Conservation (phyloP, 1,139 yeast species). For the Blastobotrys persicus region DNA sequence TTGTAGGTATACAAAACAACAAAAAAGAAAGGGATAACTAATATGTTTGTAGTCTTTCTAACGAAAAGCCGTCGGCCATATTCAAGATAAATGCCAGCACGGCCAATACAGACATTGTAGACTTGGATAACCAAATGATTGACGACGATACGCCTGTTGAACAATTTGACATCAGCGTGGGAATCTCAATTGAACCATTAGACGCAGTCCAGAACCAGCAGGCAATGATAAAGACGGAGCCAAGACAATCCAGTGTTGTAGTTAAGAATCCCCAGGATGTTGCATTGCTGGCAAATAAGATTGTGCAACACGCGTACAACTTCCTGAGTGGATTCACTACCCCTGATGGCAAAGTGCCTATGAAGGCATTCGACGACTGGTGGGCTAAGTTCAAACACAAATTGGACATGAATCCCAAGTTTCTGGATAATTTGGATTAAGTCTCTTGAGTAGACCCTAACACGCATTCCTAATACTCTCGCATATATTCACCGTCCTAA, state of each 20-base stretch:
- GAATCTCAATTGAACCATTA: constrained; percentile 81
- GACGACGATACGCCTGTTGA: constrained; percentile 32
- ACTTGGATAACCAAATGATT: constrained; percentile 38
- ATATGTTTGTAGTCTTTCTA: constrained; percentile 56
- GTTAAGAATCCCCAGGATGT: constrained; percentile 35
- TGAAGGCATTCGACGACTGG: constrained; percentile 90
- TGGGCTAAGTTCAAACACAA: constrained; percentile 86
- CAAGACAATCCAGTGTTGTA: constrained; percentile 17
- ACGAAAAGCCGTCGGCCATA: constrained; percentile 84
- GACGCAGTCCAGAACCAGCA: constrained; percentile 21
- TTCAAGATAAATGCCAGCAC: constrained; percentile 64
- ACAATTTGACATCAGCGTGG: constrained; percentile 55
- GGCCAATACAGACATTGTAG: constrained; percentile 28
- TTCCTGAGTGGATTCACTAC: constrained; percentile 84
- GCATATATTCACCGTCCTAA: neutral
- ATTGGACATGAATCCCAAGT: constrained; percentile 75
- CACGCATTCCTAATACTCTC: neutral
- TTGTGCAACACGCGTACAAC: constrained; percentile 89
- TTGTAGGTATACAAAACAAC: constrained; percentile 30
- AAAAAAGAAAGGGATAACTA: no score
- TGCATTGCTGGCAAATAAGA: constrained; percentile 69
- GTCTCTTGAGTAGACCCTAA: neutral
- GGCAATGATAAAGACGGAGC: constrained; percentile 6
- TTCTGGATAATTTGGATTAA: constrained; percentile 51
- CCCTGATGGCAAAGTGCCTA: constrained; percentile 72